Evolutionary conservation across 2,329 filamentous ascomycete species (phyloP), one percentile per base, ranked within the genome.

Genomic region (Arthrobotrys megalospora): DNA sequence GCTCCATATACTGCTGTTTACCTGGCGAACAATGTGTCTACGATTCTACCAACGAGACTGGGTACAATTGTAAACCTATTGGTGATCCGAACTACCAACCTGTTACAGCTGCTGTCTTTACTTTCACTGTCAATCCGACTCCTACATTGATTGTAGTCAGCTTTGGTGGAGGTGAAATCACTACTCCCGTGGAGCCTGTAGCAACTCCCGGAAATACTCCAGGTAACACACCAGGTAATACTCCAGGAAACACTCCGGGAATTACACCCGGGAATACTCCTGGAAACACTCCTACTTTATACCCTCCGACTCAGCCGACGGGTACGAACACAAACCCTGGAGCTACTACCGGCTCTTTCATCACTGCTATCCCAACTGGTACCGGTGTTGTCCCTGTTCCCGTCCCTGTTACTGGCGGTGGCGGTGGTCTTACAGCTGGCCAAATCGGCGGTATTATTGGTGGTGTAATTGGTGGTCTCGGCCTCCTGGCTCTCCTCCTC

Each of bases 381-480:
- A 79, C 69, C 8, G 60, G 52, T 19, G 55, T 45, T n/a, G 76
- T 69, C 36, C 47, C 50, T 32, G 64, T 75, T 2, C 76, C 76
- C n/a, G 45, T 62, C 34, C 76, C 76, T n/a, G 67, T 79, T 60
- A 66, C 65, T 43, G 32, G 55, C 41, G 68, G 68, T 1, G 55
- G 68, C 16, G 70, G 69, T 21, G 76, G 76, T 38, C 62, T 79
- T 14, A 79, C 76, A 24, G 69, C 76, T 38, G 76, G 76, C 19
- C 76, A 79, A 24, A 79, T 79, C n/a, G 76, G 76, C 55, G 76
- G 76, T 38, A 79, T 79, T 19, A 79, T 79, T 16, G 76, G 76
- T 38, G 76, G 76, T 62, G 69, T 79, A 3, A 79, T 79, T 45
- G 76, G 76, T 16, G 76, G 76, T 32, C 68, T 79, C 4, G 76